phyloP scores from a whole-genome alignment of 495 filamentous ascomycete species.

The Neurospora sublineolata region DNA sequence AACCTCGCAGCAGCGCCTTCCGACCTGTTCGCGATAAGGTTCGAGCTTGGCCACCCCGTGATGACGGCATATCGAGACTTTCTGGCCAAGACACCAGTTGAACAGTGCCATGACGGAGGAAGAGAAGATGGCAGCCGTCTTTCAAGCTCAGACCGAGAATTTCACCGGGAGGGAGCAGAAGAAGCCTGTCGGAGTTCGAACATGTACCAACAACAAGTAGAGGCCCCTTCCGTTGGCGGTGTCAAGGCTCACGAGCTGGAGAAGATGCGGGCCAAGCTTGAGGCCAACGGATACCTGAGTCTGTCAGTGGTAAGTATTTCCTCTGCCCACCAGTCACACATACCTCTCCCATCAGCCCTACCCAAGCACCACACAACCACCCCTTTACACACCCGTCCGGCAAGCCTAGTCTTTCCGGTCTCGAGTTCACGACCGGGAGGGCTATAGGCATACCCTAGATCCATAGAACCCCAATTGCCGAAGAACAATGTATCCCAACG shows the following conservation, averaged over 20 bases:
- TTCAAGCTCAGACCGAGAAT: conserved; percentile 70
- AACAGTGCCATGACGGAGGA: conserved; percentile 74
- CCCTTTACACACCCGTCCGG: background rate
- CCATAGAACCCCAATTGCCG: background rate
- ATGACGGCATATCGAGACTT: background rate
- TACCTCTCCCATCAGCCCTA: background rate
- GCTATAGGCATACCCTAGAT: background rate
- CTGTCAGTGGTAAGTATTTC: background rate
- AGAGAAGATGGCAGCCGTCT: conserved; percentile 79
- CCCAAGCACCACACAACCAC: background rate
- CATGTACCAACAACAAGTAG: background rate
- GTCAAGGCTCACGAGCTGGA: background rate
- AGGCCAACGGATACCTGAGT: background rate
- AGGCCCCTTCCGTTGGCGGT: background rate
- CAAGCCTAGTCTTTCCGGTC: background rate
- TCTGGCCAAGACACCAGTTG: conserved; percentile 25
- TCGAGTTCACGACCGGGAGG: background rate
- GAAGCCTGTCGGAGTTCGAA: background rate
- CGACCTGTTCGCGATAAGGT: background rate
- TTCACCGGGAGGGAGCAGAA: conserved; percentile 64
- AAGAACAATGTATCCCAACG: background rate
- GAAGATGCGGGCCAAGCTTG: background rate
- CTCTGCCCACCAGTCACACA: background rate
- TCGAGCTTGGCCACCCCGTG: background rate
- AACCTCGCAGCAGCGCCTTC: conserved; percentile 12